Base-by-base conservation (phyloP, 2,329 filamentous ascomycete genomes). In the Exophiala spinifera region DNA sequence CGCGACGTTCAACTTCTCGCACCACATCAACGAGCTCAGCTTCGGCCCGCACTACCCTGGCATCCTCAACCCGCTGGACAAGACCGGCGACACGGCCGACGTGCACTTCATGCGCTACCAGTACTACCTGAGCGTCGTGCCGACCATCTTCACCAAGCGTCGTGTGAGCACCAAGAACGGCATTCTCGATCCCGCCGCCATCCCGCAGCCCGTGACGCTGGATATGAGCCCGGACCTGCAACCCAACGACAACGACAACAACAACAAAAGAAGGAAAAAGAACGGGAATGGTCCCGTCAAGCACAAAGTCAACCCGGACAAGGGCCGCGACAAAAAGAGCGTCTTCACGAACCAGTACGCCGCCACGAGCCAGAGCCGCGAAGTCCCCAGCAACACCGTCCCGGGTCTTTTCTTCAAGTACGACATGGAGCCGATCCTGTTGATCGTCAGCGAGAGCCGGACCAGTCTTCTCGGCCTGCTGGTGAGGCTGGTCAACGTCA, bases 331-430 rank as follows among this genome's bases (percentile, higher is more conserved):
- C 17, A 70, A 72, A 28, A 81, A 82, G 65, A 86, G 84, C 50
- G 84, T 99, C 68, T 83, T 87, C 72, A 97, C 94, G 14, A 99
- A 99, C 77, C 94, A 99, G 73, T 99, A 99, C 76, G 94, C 92
- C 56, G 94, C 96, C 0, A 97, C 91, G 0, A 89, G 91, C 68
- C 91, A 97, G 76, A 87, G 82, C 64, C 83, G 85, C 65, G 74
- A 78, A 33, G 80, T 95, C 39, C 76, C 79, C 51, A 87, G 95
- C 65, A 84, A 78, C 63, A 75, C 77, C 55, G 82, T 96, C 1
- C 94, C 94, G 0, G 94, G 94, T 28, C 84, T 99, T 59, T 99
- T 97, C 70, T 89, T 99, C 81, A 99, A 97, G 76, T 99, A 95
- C 74, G 92, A 97, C 70, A 96, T 99, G 64, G 94, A 99, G 77